These are phyloP conservation scores for Leccinum holopus DNA, from an alignment of 1,284 basidiomycete species.

Conservation along the genomic window DNA sequence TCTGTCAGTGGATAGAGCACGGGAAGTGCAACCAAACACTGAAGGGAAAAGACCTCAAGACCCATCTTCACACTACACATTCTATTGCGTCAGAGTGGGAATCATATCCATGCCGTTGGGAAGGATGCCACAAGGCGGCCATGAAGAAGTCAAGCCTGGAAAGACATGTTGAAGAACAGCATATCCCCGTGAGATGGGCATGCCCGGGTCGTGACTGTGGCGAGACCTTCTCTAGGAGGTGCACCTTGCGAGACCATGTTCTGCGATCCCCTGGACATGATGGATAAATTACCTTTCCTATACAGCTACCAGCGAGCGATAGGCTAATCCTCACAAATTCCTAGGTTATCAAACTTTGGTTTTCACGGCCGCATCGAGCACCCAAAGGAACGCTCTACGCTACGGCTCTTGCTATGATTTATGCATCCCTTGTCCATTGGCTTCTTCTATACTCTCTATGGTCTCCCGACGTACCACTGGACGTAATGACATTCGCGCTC, in stretches of 20 bases:
- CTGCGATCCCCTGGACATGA: neutral
- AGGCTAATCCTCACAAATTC: neutral
- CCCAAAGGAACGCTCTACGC: neutral
- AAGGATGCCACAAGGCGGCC: neutral
- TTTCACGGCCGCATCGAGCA: neutral
- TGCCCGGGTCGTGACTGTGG: slow-evolving; percentile 9
- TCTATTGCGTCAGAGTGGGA: slow-evolving; percentile 2
- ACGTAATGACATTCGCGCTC: neutral
- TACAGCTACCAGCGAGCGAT: neutral
- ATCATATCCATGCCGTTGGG: slow-evolving; percentile 16
- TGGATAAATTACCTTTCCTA: slow-evolving; percentile 4
- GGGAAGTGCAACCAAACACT: neutral
- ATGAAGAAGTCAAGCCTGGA: slow-evolving; percentile 16
- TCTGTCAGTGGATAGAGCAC: slow-evolving; percentile 11
- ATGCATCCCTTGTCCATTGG: neutral
- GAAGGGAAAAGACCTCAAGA: slow-evolving; percentile 2
- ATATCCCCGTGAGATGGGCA: slow-evolving; percentile 11
- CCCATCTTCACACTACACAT: slow-evolving; percentile 11
- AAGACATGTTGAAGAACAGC: slow-evolving; percentile 16
- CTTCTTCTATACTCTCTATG: neutral
- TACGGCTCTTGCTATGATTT: neutral
- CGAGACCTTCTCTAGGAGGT: slow-evolving; percentile 7
- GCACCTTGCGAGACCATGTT: slow-evolving; percentile 6
- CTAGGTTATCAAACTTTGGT: slow-evolving; percentile 1
- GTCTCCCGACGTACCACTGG: neutral